These are phyloP conservation scores for Cercospora zeina DNA, from an alignment of 2,329 filamentous ascomycete genomes.

Conservation along the genomic window DNA sequence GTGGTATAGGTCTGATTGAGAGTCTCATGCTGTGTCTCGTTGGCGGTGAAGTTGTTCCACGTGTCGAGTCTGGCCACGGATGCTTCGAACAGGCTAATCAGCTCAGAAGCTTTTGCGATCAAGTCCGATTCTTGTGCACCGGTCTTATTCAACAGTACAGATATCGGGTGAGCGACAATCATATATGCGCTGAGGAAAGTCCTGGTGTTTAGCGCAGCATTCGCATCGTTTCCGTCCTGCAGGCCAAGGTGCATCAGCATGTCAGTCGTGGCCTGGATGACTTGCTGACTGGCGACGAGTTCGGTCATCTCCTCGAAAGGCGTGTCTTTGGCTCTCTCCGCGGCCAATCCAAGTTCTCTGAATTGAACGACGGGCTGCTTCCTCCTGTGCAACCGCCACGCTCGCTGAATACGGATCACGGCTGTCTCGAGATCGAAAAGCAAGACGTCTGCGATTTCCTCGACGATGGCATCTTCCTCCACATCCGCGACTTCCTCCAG, in stretches of 20 bases:
- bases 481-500: conserved; percentile 52
- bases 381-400: conserved; percentile 64
- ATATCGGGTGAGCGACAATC: conserved; percentile 74
- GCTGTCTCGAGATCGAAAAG: conserved; percentile 62
- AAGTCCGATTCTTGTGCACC: conserved; percentile 69
- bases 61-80: conserved; percentile 65
- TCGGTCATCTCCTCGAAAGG: conserved; percentile 73
- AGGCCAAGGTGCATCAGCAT: conserved; percentile 70
- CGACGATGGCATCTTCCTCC: conserved; percentile 48
- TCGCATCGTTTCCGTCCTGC: conserved; percentile 58
- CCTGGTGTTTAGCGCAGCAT: conserved; percentile 65
- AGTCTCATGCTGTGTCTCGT: conserved; percentile 61
- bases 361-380: conserved; percentile 66
- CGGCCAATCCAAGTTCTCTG: conserved; percentile 64
- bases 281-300: conserved; percentile 65
- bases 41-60: conserved; percentile 67
- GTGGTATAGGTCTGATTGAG: conserved; percentile 70
- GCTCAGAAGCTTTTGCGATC: conserved; percentile 73
- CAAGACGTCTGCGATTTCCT: conserved; percentile 36
- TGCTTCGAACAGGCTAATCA: conserved; percentile 75
- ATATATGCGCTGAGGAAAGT: conserved; percentile 79
- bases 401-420: conserved; percentile 65
- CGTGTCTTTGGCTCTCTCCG: conserved; percentile 68
- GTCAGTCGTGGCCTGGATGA: conserved; percentile 65
- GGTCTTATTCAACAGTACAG: conserved; percentile 75